A percentile compares a stretch with the other conserved stretches of the same genome.
These are phyloP conservation scores for Tolypocladium ophioglossoides DNA, from an alignment of 2,329 filamentous ascomycete genomes.

Conservation along the genomic window DNA sequence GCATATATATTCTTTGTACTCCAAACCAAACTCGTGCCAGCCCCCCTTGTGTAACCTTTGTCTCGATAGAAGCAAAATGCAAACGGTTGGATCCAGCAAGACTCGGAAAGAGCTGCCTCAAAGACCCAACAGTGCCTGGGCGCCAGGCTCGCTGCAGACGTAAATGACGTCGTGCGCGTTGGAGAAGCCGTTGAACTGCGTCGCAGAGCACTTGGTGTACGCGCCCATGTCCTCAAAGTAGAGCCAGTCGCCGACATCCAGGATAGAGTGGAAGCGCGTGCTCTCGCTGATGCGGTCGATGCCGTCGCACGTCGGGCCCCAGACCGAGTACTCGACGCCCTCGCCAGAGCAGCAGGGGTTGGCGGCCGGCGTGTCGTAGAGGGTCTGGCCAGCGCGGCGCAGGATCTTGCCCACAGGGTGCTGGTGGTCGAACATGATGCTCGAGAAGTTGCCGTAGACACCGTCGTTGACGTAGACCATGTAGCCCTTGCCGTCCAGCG, in stretches of 20 bases:
- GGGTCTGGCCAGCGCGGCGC: conserved; percentile 44
- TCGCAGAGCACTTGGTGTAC: conserved; percentile 96
- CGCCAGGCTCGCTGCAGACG: conserved; percentile 86
- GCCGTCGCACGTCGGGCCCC: conserved; percentile 95
- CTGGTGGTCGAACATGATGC: conserved; percentile 99
- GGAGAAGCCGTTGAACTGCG: conserved; percentile 93
- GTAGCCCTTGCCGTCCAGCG: conserved; percentile 59
- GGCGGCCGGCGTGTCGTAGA: conserved; percentile 47
- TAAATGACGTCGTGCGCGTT: conserved; percentile 90
- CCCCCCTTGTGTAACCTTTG: neutral
- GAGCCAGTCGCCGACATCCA: conserved; percentile 94
- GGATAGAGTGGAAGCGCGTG: conserved; percentile 62
- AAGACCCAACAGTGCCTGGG: conserved; percentile 53
- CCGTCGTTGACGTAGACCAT: conserved; percentile 98
- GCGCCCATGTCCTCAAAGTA: conserved; percentile 99
- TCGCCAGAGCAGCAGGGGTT: conserved; percentile 32
- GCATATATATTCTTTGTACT: neutral
- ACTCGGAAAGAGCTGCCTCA: neutral
- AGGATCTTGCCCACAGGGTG: conserved; percentile 77
- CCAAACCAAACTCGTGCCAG: neutral
- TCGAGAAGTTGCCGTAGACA: conserved; percentile 96
- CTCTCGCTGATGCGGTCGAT: conserved; percentile 89
- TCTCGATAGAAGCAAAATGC: neutral
- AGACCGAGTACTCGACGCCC: conserved; percentile 81
- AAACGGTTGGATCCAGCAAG: neutral